Conservation (phyloP, 176 grass and related monocot species). For the Eragrostis nindensis region DNA sequence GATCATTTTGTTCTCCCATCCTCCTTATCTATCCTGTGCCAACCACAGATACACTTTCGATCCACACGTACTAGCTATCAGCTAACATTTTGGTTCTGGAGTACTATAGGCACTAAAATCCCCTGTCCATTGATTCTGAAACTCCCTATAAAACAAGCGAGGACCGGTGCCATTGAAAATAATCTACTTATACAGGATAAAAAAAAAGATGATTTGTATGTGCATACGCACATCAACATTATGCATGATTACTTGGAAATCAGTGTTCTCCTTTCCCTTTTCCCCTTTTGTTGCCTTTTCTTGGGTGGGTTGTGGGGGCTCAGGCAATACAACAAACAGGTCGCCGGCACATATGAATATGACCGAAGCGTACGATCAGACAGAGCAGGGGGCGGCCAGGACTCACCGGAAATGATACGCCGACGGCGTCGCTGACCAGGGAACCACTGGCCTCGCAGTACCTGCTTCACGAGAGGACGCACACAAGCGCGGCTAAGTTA, state of each 20-base stretch:
- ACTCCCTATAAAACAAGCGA: neutral
- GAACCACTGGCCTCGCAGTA: conserved; percentile 54
- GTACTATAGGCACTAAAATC: conserved; percentile 5
- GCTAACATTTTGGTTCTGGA: neutral
- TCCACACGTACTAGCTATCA: neutral
- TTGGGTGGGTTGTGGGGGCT: neutral
- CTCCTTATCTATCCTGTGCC: neutral
- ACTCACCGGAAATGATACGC: conserved; percentile 71
- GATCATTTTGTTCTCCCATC: conserved; percentile 4
- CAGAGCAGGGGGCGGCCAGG: neutral
- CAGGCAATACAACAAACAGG: conserved; percentile 41
- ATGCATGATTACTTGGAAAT: neutral
- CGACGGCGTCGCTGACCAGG: conserved; percentile 57
- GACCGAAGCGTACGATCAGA: neutral
- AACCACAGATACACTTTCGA: neutral
- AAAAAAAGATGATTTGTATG: neutral
- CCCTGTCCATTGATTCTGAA: neutral
- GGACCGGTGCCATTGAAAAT: neutral
- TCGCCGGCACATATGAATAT: neutral
- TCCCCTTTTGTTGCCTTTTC: neutral
- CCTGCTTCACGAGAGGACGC: conserved; percentile 28
- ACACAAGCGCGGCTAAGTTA: neutral
- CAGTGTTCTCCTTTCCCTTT: neutral
- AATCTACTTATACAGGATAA: neutral
- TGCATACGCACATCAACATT: neutral